Evolutionary conservation across 2,329 filamentous ascomycete species (phyloP).

Genomic region (Claviceps paspali): DNA sequence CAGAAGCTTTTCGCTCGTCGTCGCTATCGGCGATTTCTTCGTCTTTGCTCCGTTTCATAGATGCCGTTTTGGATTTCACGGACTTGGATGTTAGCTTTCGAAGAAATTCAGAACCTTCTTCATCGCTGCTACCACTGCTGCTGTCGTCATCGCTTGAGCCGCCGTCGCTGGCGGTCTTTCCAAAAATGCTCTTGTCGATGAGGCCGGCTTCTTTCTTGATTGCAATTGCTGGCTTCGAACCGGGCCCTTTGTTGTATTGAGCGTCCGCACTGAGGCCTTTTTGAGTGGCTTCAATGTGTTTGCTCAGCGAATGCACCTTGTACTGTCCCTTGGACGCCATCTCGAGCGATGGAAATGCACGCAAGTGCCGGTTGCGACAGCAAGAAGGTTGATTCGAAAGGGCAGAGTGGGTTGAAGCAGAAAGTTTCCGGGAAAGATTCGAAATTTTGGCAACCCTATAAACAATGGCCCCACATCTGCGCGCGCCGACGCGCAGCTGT

Average conservation of each 20-base stretch:
- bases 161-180: conserved; percentile 14
- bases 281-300: conserved; percentile 23
- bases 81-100: conserved; percentile 15
- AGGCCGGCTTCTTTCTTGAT: conserved; percentile 17
- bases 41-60: conserved; percentile 17
- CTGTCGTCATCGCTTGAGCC: conserved; percentile 16
- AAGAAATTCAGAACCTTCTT: conserved; percentile 18
- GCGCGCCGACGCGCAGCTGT: neutral
- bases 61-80: conserved; percentile 6
- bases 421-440: conserved; percentile 6
- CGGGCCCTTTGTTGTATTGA: conserved; percentile 17
- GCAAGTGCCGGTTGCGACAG: conserved; percentile 1
- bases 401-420: neutral
- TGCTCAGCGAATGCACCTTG: conserved; percentile 21
- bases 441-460: conserved; percentile 6
- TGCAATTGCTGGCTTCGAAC: conserved; percentile 11
- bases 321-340: conserved; percentile 23
- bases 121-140: conserved; percentile 19
- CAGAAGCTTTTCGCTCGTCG: conserved; percentile 19
- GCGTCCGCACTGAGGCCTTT: conserved; percentile 19
- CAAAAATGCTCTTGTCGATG: conserved; percentile 15
- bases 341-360: conserved; percentile 8
- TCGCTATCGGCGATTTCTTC: conserved; percentile 29
- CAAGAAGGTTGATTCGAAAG: neutral
- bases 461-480: conserved; percentile 3